Conservation (phyloP, 2,329 filamentous ascomycete species). For the Cercospora sp. region DNA sequence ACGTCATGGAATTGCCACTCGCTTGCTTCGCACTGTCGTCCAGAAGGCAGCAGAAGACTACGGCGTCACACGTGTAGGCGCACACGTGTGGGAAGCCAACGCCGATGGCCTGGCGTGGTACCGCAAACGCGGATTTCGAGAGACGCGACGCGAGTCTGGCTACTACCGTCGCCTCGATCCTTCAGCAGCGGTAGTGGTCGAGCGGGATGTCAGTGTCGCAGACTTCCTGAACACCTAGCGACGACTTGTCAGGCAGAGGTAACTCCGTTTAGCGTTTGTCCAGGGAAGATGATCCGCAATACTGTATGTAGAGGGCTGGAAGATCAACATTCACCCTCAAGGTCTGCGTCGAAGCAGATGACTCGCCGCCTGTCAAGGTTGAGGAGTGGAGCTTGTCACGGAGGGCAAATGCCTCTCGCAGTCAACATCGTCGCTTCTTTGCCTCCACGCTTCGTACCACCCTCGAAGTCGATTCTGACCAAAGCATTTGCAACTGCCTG, state of each 20-base stretch:
- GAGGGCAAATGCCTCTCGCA: neutral
- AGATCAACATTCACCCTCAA: neutral
- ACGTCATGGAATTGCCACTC: slow-evolving; percentile 57
- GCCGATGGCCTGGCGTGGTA: slow-evolving; percentile 63
- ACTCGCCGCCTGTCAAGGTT: neutral
- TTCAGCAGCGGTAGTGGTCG: slow-evolving; percentile 53
- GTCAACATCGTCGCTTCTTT: neutral
- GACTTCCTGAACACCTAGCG: slow-evolving; percentile 19
- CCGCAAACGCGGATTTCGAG: slow-evolving; percentile 56
- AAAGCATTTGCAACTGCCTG: neutral
- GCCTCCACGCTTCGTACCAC: neutral
- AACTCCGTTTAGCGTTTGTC: neutral
- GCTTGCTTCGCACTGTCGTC: slow-evolving; percentile 49
- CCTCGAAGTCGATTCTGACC: neutral
- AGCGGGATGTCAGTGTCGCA: slow-evolving; percentile 42
- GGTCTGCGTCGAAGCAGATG: neutral
- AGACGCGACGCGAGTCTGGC: slow-evolving; percentile 52
- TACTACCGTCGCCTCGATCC: slow-evolving; percentile 63
- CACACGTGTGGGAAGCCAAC: slow-evolving; percentile 66
- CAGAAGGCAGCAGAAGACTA: slow-evolving; percentile 48
- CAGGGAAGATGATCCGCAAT: neutral
- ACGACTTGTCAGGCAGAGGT: neutral
- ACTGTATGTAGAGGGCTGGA: neutral
- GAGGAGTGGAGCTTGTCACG: neutral
- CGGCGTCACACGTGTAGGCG: slow-evolving; percentile 55